Evolutionary conservation across 345 rosid genomes (phyloP), one percentile per base, ranked within the genome.

Genomic region (Raphanus sativus): DNA sequence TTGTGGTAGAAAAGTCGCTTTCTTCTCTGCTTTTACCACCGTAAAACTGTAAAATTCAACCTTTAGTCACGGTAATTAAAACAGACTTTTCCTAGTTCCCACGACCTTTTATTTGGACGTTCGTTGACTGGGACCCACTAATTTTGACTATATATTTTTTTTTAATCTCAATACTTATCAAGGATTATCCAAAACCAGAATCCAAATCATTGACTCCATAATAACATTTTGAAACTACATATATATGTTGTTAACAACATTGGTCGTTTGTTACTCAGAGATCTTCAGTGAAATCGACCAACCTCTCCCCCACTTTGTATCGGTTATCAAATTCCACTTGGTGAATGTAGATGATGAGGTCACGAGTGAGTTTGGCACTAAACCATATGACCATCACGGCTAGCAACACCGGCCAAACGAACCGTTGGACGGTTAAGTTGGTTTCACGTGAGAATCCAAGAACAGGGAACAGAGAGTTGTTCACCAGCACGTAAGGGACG

Each of bases 231-330:
- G 13, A 11, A 42, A 42, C 13, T 1, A 15, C 52, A 3, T 42
- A 3, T 42, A 40, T n/a, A 33, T 33, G n/a, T n/a, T n/a, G n/a
- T n/a, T n/a, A n/a, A n/a, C n/a, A n/a, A n/a, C n/a, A n/a, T n/a
- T n/a, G 16, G 0, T 5, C 55, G 17, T 45, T 45, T 45, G 54
- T 4, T 4, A 5, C 54, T 48, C 55, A 48, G 55, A 48, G 6
- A n/a, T 52, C 67, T 62, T 79, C 38, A 3, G 29, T 69, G 59
- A 65, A 16, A 48, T 78, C 50, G 8, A 13, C 13, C 30, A 78
- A 50, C 60, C 77, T 72, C 25, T 65, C 77, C 6, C 81, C 81
- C 38, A 78, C 77, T 66, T 25, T 4, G 26, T 59, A 78, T 4
- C 48, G 69, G 32, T 73, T 69, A 63, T 73, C 33, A 11, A 13